phyloP scores from a whole-genome alignment of 2,329 filamentous ascomycete genomes.

The Claviceps cyperi region DNA sequence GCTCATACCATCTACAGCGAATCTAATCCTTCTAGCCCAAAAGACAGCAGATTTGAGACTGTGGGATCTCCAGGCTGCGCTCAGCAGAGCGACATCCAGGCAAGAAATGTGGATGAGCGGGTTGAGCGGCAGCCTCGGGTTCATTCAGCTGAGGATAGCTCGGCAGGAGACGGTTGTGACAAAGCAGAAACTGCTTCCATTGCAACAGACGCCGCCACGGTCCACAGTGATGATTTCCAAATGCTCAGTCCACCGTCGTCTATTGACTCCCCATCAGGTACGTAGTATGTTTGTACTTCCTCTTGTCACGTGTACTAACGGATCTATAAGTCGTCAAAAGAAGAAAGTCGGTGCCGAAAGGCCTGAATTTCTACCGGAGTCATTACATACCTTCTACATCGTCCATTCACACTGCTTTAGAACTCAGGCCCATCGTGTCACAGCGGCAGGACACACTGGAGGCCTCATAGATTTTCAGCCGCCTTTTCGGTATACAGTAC shows the following conservation, averaged over 20 bases:
- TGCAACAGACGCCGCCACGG: constrained; percentile 18
- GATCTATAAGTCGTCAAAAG: neutral
- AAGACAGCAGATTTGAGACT: neutral
- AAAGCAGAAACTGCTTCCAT: constrained; percentile 10
- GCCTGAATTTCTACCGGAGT: neutral
- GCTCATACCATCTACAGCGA: constrained; percentile 21
- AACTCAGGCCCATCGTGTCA: neutral
- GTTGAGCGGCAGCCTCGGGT: neutral
- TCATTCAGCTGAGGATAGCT: neutral
- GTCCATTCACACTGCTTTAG: constrained; percentile 5
- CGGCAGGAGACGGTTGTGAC: neutral
- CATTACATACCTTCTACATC: constrained; percentile 11
- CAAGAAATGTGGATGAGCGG: neutral
- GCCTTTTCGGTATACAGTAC: no score
- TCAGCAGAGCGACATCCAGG: neutral
- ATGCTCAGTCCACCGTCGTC: constrained; percentile 4
- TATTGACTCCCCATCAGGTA: neutral
- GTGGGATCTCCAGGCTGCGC: neutral
- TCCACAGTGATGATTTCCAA: constrained; percentile 23
- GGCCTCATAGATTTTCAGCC: no score
- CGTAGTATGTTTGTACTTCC: neutral
- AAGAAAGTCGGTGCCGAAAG: neutral
- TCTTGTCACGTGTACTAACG: neutral
- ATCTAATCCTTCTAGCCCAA: constrained; percentile 10
- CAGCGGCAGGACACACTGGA: neutral